Conservation (phyloP, 1,284 basidiomycete genomes). For the Pseudozyma pruni region DNA sequence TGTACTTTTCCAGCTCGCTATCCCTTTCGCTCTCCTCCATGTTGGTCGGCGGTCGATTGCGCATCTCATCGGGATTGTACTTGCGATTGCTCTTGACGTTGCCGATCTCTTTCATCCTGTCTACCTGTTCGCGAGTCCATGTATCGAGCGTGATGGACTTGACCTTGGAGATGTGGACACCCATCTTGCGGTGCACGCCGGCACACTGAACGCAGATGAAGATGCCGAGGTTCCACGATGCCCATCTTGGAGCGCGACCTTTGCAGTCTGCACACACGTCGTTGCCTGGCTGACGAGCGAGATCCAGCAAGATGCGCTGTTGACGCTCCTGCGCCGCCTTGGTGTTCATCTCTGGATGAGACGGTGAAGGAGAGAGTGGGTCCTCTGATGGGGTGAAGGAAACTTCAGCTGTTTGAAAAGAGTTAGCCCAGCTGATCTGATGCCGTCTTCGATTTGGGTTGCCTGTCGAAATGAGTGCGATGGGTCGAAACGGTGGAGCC, state of each 20-base stretch:
- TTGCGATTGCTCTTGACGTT: slow-evolving; percentile 79
- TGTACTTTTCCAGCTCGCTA: slow-evolving; percentile 84
- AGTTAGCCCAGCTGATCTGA: too few relatives aligned
- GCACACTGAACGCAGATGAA: slow-evolving; percentile 78
- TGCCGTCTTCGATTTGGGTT: too few relatives aligned
- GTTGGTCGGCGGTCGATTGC: slow-evolving; percentile 81
- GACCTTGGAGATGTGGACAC: slow-evolving; percentile 74
- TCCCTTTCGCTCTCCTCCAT: slow-evolving; percentile 79
- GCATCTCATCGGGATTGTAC: slow-evolving; percentile 80
- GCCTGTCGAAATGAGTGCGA: too few relatives aligned
- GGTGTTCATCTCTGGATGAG: slow-evolving; percentile 46
- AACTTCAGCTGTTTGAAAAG: too few relatives aligned
- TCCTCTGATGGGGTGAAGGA: background rate
- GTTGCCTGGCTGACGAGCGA: slow-evolving; percentile 78
- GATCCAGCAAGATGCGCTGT: slow-evolving; percentile 76
- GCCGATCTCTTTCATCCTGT: slow-evolving; percentile 79
- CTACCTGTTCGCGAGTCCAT: slow-evolving; percentile 84
- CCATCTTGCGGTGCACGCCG: slow-evolving; percentile 86
- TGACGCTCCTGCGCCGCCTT: slow-evolving; percentile 73
- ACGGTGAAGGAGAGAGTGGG: background rate
- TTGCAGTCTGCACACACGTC: slow-evolving; percentile 88
- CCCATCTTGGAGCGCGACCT: slow-evolving; percentile 80
- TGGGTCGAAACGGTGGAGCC: too few relatives aligned
- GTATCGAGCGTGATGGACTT: slow-evolving; percentile 84
- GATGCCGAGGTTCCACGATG: slow-evolving; percentile 76